phyloP scores from a whole-genome alignment of 1,284 basidiomycete genomes.

The Melampsora americana region DNA sequence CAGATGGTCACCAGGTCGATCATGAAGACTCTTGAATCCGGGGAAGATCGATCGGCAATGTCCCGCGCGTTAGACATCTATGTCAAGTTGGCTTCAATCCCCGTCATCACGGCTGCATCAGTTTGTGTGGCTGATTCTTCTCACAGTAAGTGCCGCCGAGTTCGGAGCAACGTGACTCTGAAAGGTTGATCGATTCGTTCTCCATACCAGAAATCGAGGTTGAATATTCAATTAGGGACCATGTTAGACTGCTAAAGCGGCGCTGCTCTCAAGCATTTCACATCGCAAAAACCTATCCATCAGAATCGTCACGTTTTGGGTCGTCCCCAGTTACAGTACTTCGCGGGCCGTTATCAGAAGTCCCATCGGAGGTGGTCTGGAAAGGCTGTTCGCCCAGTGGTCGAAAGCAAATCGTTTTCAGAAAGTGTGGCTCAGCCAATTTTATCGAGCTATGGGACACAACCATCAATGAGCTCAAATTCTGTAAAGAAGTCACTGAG shows the following conservation, averaged over 20 bases:
- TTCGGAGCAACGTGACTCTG: not conserved
- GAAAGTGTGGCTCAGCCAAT: not conserved
- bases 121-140: not conserved
- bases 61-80: conserved; percentile 1
- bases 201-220: conserved; percentile 10
- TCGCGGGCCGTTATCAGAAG: conserved; percentile 4
- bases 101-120: conserved; percentile 13
- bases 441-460: conserved; percentile 34
- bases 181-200: not conserved
- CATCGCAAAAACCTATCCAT: not conserved
- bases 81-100: conserved; percentile 26
- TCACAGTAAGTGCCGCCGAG: not conserved
- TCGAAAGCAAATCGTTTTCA: conserved; percentile 9
- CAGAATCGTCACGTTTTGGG: not conserved
- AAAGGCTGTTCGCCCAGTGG: conserved; percentile 21
- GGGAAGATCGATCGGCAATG: not conserved
- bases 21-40: too few relatives aligned
- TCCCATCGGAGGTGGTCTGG: conserved; percentile 7
- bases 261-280: conserved; percentile 22
- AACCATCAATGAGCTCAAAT: not conserved
- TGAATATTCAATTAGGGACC: conserved; percentile 23
- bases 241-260: conserved; percentile 11
- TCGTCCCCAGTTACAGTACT: not conserved
- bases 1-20: too few relatives aligned
- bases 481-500: conserved; percentile 14